These are phyloP conservation scores for Citeromyces nyonsensis DNA, from an alignment of 805 yeast species.

Conservation along the genomic window DNA sequence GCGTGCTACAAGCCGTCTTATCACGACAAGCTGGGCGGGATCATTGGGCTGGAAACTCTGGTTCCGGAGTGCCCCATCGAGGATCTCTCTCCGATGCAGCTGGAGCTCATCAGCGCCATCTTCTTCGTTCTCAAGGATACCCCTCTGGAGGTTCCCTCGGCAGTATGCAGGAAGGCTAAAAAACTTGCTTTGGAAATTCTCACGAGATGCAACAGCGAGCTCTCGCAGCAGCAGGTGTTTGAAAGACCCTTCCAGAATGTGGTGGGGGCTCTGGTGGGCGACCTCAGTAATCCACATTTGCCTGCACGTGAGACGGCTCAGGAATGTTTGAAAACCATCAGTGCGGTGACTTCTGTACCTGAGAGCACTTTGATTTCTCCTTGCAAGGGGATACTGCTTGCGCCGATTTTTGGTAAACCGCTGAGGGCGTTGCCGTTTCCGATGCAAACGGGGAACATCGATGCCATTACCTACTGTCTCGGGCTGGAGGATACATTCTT, in stretches of 20 bases:
- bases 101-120: constrained; percentile 75
- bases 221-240: constrained; percentile 44
- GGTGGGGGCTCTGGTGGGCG: constrained; percentile 83
- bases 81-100: constrained; percentile 67
- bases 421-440: constrained; percentile 93
- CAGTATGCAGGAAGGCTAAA: constrained; percentile 60
- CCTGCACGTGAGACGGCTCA: constrained; percentile 76
- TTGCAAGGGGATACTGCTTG: constrained; percentile 66
- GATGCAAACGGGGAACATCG: constrained; percentile 97
- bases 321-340: constrained; percentile 45
- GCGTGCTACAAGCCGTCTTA: constrained; percentile 83
- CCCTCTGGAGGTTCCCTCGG: constrained; percentile 74
- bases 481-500: constrained; percentile 69
- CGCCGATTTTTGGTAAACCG: constrained; percentile 96
- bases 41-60: constrained; percentile 65
- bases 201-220: constrained; percentile 45
- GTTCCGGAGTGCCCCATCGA: constrained; percentile 47
- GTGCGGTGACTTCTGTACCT: constrained; percentile 57
- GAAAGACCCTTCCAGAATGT: constrained; percentile 69
- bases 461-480: constrained; percentile 88
- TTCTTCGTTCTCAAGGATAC: constrained; percentile 85
- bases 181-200: constrained; percentile 49
- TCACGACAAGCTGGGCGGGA: constrained; percentile 79
- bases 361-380: constrained; percentile 66
- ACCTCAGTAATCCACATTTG: constrained; percentile 77